Conservation (phyloP, 2,329 filamentous ascomycete genomes). For the Penicillium sumatraense region DNA sequence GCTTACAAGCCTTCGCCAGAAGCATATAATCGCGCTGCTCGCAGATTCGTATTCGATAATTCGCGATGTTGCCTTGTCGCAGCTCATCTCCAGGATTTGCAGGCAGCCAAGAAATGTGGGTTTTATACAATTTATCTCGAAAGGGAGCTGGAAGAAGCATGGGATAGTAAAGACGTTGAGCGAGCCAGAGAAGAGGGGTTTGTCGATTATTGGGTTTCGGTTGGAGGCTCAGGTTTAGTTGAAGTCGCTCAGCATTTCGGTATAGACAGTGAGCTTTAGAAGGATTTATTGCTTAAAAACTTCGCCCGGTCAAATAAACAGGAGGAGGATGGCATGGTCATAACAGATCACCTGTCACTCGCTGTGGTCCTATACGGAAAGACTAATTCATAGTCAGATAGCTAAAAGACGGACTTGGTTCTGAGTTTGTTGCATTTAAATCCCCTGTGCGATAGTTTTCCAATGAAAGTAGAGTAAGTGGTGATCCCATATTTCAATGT, state of each 20-base stretch:
- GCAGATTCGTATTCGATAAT: slow-evolving; percentile 59
- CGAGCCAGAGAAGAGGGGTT: slow-evolving; percentile 60
- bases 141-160: slow-evolving; percentile 67
- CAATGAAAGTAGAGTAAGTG: too few relatives aligned
- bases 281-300: too few relatives aligned
- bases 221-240: slow-evolving; percentile 21
- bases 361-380: too few relatives aligned
- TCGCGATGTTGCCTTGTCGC: slow-evolving; percentile 74
- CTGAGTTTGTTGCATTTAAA: too few relatives aligned
- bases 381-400: too few relatives aligned
- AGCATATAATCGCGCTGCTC: slow-evolving; percentile 69
- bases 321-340: too few relatives aligned
- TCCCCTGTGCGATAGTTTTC: too few relatives aligned
- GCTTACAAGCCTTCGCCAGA: slow-evolving; percentile 72
- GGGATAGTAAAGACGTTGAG: slow-evolving; percentile 55
- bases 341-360: too few relatives aligned
- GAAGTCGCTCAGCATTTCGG: slow-evolving; percentile 23
- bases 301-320: too few relatives aligned
- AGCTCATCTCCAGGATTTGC: slow-evolving; percentile 70
- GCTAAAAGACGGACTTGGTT: too few relatives aligned
- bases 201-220: slow-evolving; percentile 65
- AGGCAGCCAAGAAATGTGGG: slow-evolving; percentile 65
- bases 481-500: too few relatives aligned
- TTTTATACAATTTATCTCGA: slow-evolving; percentile 74
- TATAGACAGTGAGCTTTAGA: slow-evolving; percentile 14